These are phyloP conservation scores for Dioszegia aurantiaca DNA, from an alignment of 768 basidiomycete species.

Conservation along the genomic window DNA sequence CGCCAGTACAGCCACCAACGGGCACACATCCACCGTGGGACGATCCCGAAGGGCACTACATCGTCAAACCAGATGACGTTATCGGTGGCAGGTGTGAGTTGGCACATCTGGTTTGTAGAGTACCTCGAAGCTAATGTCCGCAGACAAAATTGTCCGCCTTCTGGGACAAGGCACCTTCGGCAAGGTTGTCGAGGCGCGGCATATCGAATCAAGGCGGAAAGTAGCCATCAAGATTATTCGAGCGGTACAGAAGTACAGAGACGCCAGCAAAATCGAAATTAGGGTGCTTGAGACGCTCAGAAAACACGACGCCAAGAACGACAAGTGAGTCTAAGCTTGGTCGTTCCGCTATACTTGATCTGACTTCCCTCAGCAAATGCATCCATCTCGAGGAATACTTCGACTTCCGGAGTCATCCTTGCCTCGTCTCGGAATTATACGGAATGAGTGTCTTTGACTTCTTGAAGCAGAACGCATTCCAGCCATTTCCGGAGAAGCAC, in stretches of 20 bases:
- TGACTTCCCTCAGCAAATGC: constrained; percentile 66
- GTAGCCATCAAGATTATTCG: constrained; percentile 99
- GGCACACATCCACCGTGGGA: constrained; percentile 67
- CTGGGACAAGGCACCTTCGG: constrained; percentile 98
- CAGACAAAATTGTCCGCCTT: constrained; percentile 86
- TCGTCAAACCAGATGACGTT: constrained; percentile 85
- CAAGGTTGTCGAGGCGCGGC: constrained; percentile 92
- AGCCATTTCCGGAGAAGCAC: constrained; percentile 91
- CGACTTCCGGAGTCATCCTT: constrained; percentile 96
- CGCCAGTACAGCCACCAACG: constrained; percentile 19
- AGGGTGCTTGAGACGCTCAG: constrained; percentile 88
- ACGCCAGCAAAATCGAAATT: constrained; percentile 97
- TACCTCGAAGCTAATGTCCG: constrained; percentile 4
- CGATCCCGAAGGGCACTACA: constrained; percentile 98
- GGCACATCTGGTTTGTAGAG: background rate
- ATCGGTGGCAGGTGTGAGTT: constrained; percentile 74
- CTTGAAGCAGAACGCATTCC: constrained; percentile 94
- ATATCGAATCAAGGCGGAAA: constrained; percentile 66
- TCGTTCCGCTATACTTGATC: background rate
- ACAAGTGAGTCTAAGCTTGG: constrained; percentile 66
- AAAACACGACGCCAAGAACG: constrained; percentile 79
- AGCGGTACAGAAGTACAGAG: constrained; percentile 96
- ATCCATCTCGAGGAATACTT: constrained; percentile 93
- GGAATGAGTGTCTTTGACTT: constrained; percentile 99
- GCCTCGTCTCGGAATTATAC: constrained; percentile 89